Evolutionary conservation across 2,329 filamentous ascomycete genomes (phyloP), one percentile per base, ranked within the genome.

Genomic region (Colletotrichum camelliae): DNA sequence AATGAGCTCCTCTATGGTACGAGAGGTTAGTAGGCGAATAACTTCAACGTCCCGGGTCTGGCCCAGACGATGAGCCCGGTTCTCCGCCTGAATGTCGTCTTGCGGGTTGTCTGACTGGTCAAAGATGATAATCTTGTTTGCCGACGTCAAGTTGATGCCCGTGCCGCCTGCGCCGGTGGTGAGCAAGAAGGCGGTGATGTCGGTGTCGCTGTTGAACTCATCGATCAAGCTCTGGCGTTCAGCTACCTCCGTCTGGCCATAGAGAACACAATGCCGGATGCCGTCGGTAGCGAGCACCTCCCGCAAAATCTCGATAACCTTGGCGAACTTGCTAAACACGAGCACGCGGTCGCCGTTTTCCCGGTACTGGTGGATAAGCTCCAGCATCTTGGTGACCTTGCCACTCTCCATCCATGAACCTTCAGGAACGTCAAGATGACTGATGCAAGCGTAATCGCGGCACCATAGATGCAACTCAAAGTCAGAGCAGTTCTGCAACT

Each of bases 51-150:
- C 94, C 18, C 95, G 89, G 35, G 91, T 96, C 87, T 99, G 97
- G 0, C 97, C 97, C 10, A 99, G 95, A 16, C 97, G 94, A 85
- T 99, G 97, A 0, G 97, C 97, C 21, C 97, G 93, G 83, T 99
- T 98, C 87, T 98, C 97, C 0, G 97, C 97, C 84, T 99, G 97
- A n/a, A 98, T 93, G 82, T 99, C 97, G 79, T 98, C 96, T 82
- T 99, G 97, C 0, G 97, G 97, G 80, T 99, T 99, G 86, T 98
- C 98, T n/a, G 93, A 95, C 78, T 94, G 94, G 84, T 99, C 97
- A 83, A 98, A 98, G 81, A 99, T 97, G 84, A 99, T 92, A 79
- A 99, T 96, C 85, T 98, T 98, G 87, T 98, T 98, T 6, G 97
- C 97, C 43, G 94, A 95, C 9, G 96, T 97, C 70, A 99, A 87